A percentile compares a stretch with the other conserved stretches of the same genome.
These are phyloP conservation scores for Lipomyces sp. DNA, from an alignment of 805 yeast genomes.

Conservation along the genomic window DNA sequence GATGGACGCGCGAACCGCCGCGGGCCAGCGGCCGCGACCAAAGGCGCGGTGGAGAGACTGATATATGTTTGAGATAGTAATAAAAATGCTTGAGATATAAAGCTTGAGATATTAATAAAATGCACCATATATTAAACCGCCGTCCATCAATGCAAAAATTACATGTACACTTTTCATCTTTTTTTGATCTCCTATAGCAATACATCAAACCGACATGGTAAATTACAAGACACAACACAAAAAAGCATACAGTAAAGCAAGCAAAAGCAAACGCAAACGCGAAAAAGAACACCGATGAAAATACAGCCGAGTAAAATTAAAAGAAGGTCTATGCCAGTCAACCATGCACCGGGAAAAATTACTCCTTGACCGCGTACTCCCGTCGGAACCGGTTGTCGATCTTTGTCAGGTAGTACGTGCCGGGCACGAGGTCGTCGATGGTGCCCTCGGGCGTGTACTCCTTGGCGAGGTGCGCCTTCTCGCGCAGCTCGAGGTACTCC, in stretches of 20 bases:
- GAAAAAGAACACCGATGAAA: background rate
- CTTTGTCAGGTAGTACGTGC: slow-evolving; percentile 78
- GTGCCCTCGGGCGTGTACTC: slow-evolving; percentile 75
- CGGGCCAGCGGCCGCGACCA: background rate
- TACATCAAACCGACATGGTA: background rate
- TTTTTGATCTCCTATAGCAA: no score
- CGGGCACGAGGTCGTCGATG: slow-evolving; percentile 64
- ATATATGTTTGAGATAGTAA: no score
- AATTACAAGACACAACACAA: background rate
- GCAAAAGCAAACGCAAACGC: background rate
- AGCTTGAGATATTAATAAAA: no score
- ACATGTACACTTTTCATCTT: no score
- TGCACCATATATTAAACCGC: no score
- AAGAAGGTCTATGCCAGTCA: no score
- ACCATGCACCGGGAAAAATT: slow-evolving; percentile 24
- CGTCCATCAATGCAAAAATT: no score
- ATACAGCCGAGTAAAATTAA: background rate
- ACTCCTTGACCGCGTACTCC: slow-evolving; percentile 66
- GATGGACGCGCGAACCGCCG: slow-evolving; percentile 8
- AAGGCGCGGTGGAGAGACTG: slow-evolving; percentile 14
- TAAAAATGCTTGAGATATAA: no score
- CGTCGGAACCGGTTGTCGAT: slow-evolving; percentile 90
- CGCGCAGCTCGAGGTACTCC: slow-evolving; percentile 78
- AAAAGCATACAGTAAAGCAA: background rate
- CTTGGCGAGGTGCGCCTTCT: slow-evolving; percentile 81